Percentiles rank a stretch among this genome's conserved stretches.
Evolutionary conservation across 805 yeast genomes (phyloP).

Genomic region (Candida methanosorbosa): DNA sequence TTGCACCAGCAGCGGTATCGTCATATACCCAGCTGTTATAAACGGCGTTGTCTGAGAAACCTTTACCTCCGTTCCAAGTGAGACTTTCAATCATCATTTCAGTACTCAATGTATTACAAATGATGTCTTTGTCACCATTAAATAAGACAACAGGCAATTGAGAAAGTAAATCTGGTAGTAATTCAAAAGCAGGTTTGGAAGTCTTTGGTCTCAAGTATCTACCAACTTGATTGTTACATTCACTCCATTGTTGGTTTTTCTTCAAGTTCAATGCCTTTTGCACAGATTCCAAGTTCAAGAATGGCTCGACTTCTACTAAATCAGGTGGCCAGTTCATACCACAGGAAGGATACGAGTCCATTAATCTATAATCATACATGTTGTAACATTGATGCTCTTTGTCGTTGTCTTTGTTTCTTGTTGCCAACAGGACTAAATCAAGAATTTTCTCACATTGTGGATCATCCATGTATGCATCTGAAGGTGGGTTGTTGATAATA

Average conservation of each 20-base stretch:
- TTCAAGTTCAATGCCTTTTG: slow-evolving; percentile 42
- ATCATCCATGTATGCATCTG: slow-evolving; percentile 16
- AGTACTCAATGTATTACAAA: slow-evolving; percentile 78
- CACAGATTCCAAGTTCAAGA: slow-evolving; percentile 38
- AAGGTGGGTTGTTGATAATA: slow-evolving; percentile 24
- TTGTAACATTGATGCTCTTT: slow-evolving; percentile 56
- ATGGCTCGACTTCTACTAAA: slow-evolving; percentile 38
- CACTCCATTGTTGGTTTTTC: slow-evolving; percentile 49
- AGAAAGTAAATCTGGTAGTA: slow-evolving; percentile 59
- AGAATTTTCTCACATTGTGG: slow-evolving; percentile 33
- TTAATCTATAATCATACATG: slow-evolving; percentile 70
- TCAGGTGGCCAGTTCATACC: slow-evolving; percentile 90
- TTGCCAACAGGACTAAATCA: slow-evolving; percentile 25
- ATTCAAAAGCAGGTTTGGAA: slow-evolving; percentile 51
- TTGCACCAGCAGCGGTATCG: slow-evolving; percentile 27
- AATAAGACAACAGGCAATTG: slow-evolving; percentile 60
- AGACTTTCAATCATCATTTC: slow-evolving; percentile 54
- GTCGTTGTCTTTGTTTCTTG: slow-evolving; percentile 18
- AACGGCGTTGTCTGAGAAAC: slow-evolving; percentile 32
- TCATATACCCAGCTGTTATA: slow-evolving; percentile 36
- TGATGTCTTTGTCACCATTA: slow-evolving; percentile 82
- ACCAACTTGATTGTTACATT: slow-evolving; percentile 63
- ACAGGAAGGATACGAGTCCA: slow-evolving; percentile 75
- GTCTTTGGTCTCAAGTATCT: slow-evolving; percentile 38
- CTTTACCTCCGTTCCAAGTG: slow-evolving; percentile 54